Conservation (phyloP, 2,329 filamentous ascomycete species). For the Didymella sp. region DNA sequence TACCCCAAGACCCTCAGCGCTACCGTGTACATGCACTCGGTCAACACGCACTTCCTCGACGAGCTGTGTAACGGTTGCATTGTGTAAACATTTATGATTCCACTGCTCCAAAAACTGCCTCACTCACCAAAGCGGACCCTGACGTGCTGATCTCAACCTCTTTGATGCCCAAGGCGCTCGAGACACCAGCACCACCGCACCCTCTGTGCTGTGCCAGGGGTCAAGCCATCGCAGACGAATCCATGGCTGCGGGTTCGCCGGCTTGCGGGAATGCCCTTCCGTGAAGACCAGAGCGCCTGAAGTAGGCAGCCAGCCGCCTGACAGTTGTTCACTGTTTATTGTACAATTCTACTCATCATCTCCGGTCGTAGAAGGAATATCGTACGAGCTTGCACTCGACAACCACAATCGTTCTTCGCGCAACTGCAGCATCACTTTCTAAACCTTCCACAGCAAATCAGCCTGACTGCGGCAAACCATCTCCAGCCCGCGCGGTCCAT, state of each 20-base stretch:
- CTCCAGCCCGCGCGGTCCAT: slow-evolving; percentile 6
- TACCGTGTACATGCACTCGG: slow-evolving; percentile 1
- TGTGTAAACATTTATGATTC: too few relatives aligned
- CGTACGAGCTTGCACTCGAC: neutral
- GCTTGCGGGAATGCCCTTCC: slow-evolving; percentile 18
- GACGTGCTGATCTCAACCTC: slow-evolving; percentile 9
- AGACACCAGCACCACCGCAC: slow-evolving; percentile 11
- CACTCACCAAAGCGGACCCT: slow-evolving; percentile 5
- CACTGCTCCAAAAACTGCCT: slow-evolving; percentile 8
- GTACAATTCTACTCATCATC: neutral
- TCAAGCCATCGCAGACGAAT: slow-evolving; percentile 15
- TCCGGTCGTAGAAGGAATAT: neutral
- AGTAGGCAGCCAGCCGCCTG: neutral
- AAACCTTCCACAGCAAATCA: neutral
- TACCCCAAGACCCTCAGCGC: slow-evolving; percentile 14
- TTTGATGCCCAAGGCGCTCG: slow-evolving; percentile 18
- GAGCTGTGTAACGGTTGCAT: slow-evolving; percentile 7
- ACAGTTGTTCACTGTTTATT: neutral
- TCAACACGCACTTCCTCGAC: slow-evolving; percentile 8
- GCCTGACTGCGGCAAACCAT: neutral
- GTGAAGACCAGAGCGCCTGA: slow-evolving; percentile 12
- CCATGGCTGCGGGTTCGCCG: slow-evolving; percentile 22
- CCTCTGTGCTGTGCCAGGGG: slow-evolving; percentile 5
- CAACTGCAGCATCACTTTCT: neutral
- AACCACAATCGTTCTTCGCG: neutral